These are phyloP conservation scores for Fusarium sp. DNA, from an alignment of 2,329 filamentous ascomycete genomes.

Conservation along the genomic window DNA sequence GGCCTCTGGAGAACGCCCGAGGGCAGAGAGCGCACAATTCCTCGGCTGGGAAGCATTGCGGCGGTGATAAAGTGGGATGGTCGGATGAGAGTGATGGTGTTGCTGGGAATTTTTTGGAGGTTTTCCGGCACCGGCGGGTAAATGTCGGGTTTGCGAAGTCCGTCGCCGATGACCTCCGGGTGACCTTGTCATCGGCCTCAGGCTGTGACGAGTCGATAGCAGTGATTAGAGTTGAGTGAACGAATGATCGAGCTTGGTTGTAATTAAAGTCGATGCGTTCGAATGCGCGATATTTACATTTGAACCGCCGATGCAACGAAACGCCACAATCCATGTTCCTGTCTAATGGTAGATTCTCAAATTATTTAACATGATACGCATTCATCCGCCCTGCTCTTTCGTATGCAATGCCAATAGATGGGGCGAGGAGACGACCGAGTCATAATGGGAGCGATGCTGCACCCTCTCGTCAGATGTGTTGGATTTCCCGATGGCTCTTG, in stretches of 20 bases:
- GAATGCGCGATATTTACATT: slow-evolving; percentile 45
- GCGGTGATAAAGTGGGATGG: slow-evolving; percentile 42
- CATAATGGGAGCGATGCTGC: neutral
- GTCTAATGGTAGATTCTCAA: slow-evolving; percentile 46
- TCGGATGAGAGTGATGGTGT: slow-evolving; percentile 36
- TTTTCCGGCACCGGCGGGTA: slow-evolving; percentile 50
- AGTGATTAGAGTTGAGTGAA: slow-evolving; percentile 3
- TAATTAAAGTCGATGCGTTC: slow-evolving; percentile 8
- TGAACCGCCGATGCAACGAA: slow-evolving; percentile 27
- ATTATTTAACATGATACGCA: slow-evolving; percentile 45
- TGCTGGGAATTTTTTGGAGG: slow-evolving; percentile 49
- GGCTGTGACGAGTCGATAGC: slow-evolving; percentile 22
- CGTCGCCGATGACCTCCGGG: slow-evolving; percentile 25
- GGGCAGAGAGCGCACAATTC: slow-evolving; percentile 57
- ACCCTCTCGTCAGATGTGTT: neutral
- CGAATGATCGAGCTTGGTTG: neutral
- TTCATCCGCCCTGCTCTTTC: slow-evolving; percentile 22
- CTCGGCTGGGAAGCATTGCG: slow-evolving; percentile 63
- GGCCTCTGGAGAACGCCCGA: slow-evolving; percentile 52
- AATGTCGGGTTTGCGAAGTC: slow-evolving; percentile 52
- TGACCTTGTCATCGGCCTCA: slow-evolving; percentile 25
- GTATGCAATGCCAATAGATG: neutral
- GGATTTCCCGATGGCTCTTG: neutral
- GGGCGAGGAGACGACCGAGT: neutral
- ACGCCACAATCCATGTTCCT: slow-evolving; percentile 35